phyloP scores from a whole-genome alignment of 805 yeast genomes.

The Pichia nanzhaoensis region DNA sequence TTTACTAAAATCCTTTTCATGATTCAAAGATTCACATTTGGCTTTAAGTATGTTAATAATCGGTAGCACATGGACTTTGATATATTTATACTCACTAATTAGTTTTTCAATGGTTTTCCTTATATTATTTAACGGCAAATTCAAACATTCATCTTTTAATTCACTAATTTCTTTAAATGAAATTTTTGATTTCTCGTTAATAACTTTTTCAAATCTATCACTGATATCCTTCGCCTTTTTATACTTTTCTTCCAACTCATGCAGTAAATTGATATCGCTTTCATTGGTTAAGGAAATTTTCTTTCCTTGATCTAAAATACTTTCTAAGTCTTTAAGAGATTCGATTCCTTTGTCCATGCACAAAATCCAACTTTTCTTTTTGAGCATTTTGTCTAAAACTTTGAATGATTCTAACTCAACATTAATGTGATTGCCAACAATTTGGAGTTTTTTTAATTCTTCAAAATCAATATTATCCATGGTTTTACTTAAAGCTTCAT shows the following conservation, averaged over 20 bases:
- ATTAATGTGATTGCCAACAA: conserved; percentile 55
- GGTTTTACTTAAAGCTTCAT: conserved; percentile 28
- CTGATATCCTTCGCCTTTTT: conserved; percentile 6
- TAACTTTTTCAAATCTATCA: conserved; percentile 1
- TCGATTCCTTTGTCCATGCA: conserved; percentile 17
- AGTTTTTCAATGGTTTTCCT: neutral
- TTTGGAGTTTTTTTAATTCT: conserved; percentile 48
- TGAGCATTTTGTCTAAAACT: conserved; percentile 32
- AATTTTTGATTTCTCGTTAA: neutral
- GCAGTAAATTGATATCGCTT: conserved; percentile 12
- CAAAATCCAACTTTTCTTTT: conserved; percentile 36
- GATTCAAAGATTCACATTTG: neutral
- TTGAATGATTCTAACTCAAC: conserved; percentile 44
- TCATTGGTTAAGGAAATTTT: conserved; percentile 15
- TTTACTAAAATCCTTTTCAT: neutral
- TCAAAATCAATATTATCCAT: conserved; percentile 27
- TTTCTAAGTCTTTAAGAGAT: conserved; percentile 20
- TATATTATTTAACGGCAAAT: conserved; percentile 4
- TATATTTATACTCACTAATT: conserved; percentile 2
- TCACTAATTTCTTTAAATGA: neutral
- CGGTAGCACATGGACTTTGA: neutral
- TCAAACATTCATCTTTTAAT: neutral
- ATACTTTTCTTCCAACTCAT: conserved; percentile 3
- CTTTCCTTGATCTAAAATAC: conserved; percentile 23
- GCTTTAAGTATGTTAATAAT: neutral